Percentiles rank a stretch among this genome's conserved stretches.
Evolutionary conservation across 2,329 filamentous ascomycete genomes (phyloP).

Genomic region (Arthrinium puccinioides): DNA sequence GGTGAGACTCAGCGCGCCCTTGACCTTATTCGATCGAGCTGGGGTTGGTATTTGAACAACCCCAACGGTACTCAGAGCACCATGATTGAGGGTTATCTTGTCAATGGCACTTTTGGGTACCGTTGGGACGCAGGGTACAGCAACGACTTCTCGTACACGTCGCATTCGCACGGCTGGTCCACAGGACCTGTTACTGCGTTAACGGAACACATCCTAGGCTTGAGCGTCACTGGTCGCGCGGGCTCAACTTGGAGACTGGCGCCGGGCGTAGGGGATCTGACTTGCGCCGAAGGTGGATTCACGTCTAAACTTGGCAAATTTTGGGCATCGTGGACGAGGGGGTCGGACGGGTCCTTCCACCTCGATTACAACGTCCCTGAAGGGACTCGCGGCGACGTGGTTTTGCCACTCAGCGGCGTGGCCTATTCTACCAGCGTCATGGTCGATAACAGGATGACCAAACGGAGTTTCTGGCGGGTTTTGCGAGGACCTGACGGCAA

Average conservation of each 20-base stretch:
- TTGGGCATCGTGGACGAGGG: constrained; percentile 20
- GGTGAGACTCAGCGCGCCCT: constrained; percentile 42
- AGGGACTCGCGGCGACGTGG: constrained; percentile 15
- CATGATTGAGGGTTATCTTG: constrained; percentile 51
- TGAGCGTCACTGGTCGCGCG: constrained; percentile 27
- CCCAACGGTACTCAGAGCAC: constrained; percentile 51
- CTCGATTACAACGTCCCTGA: constrained; percentile 16
- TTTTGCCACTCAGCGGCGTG: constrained; percentile 13
- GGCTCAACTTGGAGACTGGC: constrained; percentile 28
- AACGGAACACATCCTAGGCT: constrained; percentile 34
- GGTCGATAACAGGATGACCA: too few relatives aligned
- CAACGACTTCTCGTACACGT: constrained; percentile 37
- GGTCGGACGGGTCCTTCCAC: constrained; percentile 9
- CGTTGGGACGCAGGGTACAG: constrained; percentile 43
- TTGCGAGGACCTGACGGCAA: too few relatives aligned
- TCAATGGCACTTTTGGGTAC: constrained; percentile 51
- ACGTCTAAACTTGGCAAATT: constrained; percentile 30
- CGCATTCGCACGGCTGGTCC: constrained; percentile 44
- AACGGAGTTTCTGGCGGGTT: too few relatives aligned
- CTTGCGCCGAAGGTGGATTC: constrained; percentile 30
- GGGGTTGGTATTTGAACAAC: constrained; percentile 55
- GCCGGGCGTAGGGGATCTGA: constrained; percentile 32
- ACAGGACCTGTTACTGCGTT: constrained; percentile 39
- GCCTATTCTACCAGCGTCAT: not conserved
- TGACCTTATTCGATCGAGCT: constrained; percentile 45